Conservation (phyloP, 225 moss, liverwort and hornwort species). For the Thuidium tamariscinum region DNA sequence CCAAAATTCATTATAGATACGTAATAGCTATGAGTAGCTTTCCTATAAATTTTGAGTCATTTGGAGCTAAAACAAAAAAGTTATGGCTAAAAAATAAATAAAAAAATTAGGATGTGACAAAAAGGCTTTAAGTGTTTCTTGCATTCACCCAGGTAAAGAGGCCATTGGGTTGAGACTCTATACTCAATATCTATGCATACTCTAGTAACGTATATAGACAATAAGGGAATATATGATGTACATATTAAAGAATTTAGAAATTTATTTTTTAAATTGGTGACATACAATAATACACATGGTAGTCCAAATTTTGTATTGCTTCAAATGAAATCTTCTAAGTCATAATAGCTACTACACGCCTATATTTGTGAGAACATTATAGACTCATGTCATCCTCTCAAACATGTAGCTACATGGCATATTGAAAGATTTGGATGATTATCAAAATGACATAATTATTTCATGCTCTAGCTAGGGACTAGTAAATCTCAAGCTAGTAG, state of each 20-base stretch:
- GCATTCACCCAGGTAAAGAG: fast-evolving
- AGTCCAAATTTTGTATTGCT: background rate
- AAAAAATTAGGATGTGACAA: too few species aligned
- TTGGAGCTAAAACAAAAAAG: too few species aligned
- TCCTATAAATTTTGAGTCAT: too few species aligned
- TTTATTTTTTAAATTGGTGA: background rate
- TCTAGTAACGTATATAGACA: background rate
- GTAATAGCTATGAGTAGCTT: too few species aligned
- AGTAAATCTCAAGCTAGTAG: background rate
- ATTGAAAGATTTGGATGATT: background rate
- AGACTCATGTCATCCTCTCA: background rate
- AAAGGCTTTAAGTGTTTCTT: too few species aligned
- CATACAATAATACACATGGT: background rate
- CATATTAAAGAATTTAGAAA: background rate
- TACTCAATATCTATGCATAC: too few species aligned
- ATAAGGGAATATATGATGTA: background rate
- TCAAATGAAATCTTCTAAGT: too few species aligned
- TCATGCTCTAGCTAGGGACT: background rate
- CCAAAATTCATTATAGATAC: too few species aligned
- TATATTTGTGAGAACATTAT: background rate
- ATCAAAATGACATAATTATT: background rate
- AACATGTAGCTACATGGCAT: too few species aligned
- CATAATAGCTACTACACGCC: too few species aligned
- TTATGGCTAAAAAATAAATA: too few species aligned
- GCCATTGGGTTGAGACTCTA: background rate